Conservation (phyloP, 257 asterid species). For the Solanum tacnaense region DNA sequence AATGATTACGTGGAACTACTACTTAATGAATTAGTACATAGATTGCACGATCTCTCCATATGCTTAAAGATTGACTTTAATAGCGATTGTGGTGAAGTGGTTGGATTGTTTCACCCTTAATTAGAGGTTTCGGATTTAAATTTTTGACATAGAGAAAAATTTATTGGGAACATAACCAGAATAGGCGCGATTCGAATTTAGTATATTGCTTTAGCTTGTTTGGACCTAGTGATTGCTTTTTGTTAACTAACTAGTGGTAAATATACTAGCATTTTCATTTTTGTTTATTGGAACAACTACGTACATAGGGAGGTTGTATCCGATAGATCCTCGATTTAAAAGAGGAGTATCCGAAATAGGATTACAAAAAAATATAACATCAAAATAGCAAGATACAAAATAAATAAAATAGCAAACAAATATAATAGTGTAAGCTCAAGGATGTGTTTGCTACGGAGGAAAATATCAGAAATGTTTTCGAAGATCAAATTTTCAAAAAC, state of each 20-base stretch:
- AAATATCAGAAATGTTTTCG: not conserved
- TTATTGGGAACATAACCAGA: rapidly evolving
- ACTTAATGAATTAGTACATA: not conserved
- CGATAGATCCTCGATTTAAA: not conserved
- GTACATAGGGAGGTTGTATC: no score
- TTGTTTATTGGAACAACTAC: not conserved
- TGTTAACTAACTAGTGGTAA: not conserved
- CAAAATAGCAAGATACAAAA: no score
- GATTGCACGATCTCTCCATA: not conserved
- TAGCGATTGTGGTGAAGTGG: rapidly evolving
- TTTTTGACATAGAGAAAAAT: no score
- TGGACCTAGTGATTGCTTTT: not conserved
- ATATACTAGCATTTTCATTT: not conserved
- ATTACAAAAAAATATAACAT: no score
- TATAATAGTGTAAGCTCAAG: not conserved
- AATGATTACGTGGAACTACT: not conserved
- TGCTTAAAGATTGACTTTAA: not conserved
- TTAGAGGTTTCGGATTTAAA: no score
- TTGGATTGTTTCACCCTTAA: no score
- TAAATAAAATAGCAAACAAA: not conserved
- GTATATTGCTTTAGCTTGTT: not conserved
- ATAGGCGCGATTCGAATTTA: no score
- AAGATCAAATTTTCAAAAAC: no score
- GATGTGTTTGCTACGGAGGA: not conserved
- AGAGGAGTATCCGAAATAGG: rapidly evolving